phyloP scores from a whole-genome alignment of 2,329 filamentous ascomycete species.

The Aspergillus arachidicola region DNA sequence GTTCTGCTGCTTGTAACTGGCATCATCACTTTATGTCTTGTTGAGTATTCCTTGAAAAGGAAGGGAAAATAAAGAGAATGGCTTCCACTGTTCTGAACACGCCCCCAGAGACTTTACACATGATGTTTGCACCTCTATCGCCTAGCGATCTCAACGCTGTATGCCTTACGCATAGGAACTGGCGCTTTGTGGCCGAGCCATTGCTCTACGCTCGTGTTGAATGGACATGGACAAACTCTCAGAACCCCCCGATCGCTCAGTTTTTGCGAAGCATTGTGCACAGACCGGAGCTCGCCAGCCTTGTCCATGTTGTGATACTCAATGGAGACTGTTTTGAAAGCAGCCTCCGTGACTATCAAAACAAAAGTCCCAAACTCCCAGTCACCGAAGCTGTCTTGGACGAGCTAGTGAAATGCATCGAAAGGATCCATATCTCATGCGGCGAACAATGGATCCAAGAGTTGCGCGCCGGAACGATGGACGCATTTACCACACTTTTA shows the following conservation, averaged over 20 bases:
- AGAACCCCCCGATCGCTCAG: conserved; percentile 16
- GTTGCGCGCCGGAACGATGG: conserved; percentile 16
- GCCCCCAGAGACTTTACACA: conserved; percentile 17
- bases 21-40: no score
- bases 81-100: not conserved
- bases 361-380: conserved; percentile 1
- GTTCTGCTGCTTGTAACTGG: no score
- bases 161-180: conserved; percentile 17
- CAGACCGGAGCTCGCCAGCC: conserved; percentile 20
- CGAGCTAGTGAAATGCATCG: conserved; percentile 11
- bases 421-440: conserved; percentile 8
- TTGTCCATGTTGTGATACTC: conserved; percentile 17
- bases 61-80: not conserved
- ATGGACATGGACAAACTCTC: conserved; percentile 15
- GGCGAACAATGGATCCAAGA: conserved; percentile 18
- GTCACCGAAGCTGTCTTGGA: conserved; percentile 10
- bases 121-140: conserved; percentile 21
- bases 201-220: conserved; percentile 23
- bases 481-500: conserved; percentile 24
- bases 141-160: conserved; percentile 15
- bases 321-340: not conserved
- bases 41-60: no score
- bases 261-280: conserved; percentile 19
- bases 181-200: conserved; percentile 19
- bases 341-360: not conserved